Percentiles rank a stretch among this genome's conserved stretches.
These are phyloP conservation scores for Schwanniomyces vanrijiae DNA, from an alignment of 805 yeast genomes.

Conservation along the genomic window DNA sequence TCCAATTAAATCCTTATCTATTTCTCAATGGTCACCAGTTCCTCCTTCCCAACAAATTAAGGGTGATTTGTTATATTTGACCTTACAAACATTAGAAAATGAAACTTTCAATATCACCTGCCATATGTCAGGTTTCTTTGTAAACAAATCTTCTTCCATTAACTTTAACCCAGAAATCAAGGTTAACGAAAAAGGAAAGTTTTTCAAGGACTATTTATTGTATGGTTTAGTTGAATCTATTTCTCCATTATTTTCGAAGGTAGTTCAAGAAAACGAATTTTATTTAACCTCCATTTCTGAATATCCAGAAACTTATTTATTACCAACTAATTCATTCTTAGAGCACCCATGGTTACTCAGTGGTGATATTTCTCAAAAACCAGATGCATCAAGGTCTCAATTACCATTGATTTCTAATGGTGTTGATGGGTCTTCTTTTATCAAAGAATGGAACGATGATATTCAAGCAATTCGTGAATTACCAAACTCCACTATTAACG, in stretches of 20 bases:
- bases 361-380: constrained; percentile 19
- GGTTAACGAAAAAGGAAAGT: constrained; percentile 35
- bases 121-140: constrained; percentile 74
- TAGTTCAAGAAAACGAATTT: constrained; percentile 52
- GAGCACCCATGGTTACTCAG: constrained; percentile 79
- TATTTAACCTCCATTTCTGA: constrained; percentile 35
- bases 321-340: constrained; percentile 61
- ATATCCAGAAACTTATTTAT: constrained; percentile 55
- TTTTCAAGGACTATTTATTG: constrained; percentile 49
- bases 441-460: constrained; percentile 89
- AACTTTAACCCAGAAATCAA: constrained; percentile 68
- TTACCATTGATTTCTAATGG: constrained; percentile 53
- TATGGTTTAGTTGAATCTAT: constrained; percentile 59
- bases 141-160: constrained; percentile 65
- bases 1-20: constrained; percentile 55
- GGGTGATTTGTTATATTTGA: constrained; percentile 82
- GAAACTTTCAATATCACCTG: constrained; percentile 79
- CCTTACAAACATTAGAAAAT: constrained; percentile 75
- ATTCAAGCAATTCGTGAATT: constrained; percentile 79
- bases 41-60: constrained; percentile 56
- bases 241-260: constrained; percentile 61
- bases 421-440: constrained; percentile 55
- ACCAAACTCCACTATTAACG: constrained; percentile 56
- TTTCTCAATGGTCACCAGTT: constrained; percentile 88
- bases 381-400: constrained; percentile 67